Evolutionary conservation across 148 eudicot genomes (phyloP).

Genomic region (Simmondsia chinensis): DNA sequence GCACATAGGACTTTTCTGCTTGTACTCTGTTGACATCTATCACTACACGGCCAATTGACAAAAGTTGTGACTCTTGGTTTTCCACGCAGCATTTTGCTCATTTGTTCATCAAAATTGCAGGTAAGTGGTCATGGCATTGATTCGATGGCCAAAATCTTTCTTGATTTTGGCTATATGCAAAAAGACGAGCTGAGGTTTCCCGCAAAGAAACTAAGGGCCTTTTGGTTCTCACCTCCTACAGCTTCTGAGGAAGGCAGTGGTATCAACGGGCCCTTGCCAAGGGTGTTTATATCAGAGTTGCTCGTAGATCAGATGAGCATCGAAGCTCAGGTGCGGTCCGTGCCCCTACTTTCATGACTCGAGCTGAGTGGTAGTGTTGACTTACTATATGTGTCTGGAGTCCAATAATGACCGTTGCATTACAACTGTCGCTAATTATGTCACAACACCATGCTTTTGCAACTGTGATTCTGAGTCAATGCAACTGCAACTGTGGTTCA

Average conservation of each 20-base stretch:
- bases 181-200: slow-evolving; percentile 84
- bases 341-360: neutral
- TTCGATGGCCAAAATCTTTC: slow-evolving; percentile 69
- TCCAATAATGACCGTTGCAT: too few species aligned
- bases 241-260: slow-evolving; percentile 44
- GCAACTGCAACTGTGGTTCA: too few species aligned
- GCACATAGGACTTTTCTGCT: too few species aligned
- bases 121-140: slow-evolving; percentile 82
- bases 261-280: slow-evolving; percentile 75
- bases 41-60: too few species aligned
- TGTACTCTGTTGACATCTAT: too few species aligned
- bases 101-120: slow-evolving; percentile 19
- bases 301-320: slow-evolving; percentile 87
- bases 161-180: slow-evolving; percentile 72
- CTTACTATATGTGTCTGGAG: too few species aligned
- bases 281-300: slow-evolving; percentile 94
- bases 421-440: too few species aligned
- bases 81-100: neutral
- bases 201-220: slow-evolving; percentile 84
- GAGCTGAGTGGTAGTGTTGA: slow-evolving; percentile 1
- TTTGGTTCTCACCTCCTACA: slow-evolving; percentile 85
- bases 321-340: slow-evolving; percentile 60
- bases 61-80: too few species aligned
- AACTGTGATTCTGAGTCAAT: too few species aligned
- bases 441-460: too few species aligned